Base-by-base conservation (phyloP, 2,329 filamentous ascomycete genomes). In the Phialemonium atrogriseum region DNA sequence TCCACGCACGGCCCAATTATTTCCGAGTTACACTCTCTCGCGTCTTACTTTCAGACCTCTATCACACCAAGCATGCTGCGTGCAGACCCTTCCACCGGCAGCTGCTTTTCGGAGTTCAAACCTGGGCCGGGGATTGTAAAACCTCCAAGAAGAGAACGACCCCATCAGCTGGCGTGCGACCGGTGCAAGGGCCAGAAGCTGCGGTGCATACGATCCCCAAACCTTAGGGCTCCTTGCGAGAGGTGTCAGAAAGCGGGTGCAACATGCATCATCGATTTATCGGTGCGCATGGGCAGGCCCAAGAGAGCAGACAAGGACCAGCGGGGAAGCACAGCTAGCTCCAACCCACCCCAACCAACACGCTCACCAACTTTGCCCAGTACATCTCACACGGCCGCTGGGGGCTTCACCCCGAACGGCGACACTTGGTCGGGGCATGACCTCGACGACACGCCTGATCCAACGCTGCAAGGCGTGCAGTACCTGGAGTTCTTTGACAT, bases 251-350 rank as follows among this genome's bases (percentile, higher is more conserved):
- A 30, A 11, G 27, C 27, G 5, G 27, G 27, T n/a, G 27, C 27
- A 30, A 30, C 27, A 22, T 30, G 27, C 27, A 30, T 30, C 27
- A 19, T 30, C 27, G 27, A 30, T 22, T 30, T 19, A n/a, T 30
- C 27, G 17, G 27, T 30, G 27, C 27, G 27, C 18, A 30, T 30
- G 27, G 27, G 27, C 27, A 30, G 27, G 27, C 27, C 27, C 17
- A 30, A 19, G 19, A 10, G 27, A 7, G n/a, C 27, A 19, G 27
- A 30, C 27, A 30, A 30, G 19, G 27, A 30, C 17, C 27, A 30
- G 19, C 15, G 13, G 18, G 27, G 14, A 14, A 30, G 27, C 27
- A 30, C 27, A 30, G 27, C 17, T 19, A 30, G 19, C 27, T 21
- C 27, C 27, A 22, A 30, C 18, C 27, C 27, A 13, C 27, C 27